Base-by-base conservation (phyloP, 305 asterid genomes). In the Fraxinus ornus region DNA sequence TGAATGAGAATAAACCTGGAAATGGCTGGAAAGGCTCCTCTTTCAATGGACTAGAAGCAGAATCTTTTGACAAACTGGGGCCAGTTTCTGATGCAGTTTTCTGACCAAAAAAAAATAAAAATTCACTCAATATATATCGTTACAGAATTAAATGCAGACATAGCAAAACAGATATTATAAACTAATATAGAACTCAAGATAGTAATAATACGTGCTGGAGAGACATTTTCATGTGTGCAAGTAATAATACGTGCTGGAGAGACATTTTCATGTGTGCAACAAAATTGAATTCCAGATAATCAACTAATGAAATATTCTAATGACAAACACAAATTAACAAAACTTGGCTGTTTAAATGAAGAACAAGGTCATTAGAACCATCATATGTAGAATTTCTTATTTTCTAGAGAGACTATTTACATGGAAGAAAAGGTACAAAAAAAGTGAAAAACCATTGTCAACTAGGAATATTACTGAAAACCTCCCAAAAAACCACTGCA, bases 1-100 rank as follows among this genome's bases (percentile, higher is more conserved):
- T 19, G 60, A 55, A 80, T 32, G 75, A 75, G 78, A 52, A 86
- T 87, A 77, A 79, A 95, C 98, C 98, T 77, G 95, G 96, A 82
- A 90, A 88, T 22, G 80, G 90, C 72, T 81, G 90, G 78, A 79
- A 3, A 8, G 39, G 81, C 17, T 87, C 89, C 79, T 89, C 92
- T 52, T 88, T 86, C 41, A 87, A 86, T 77, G 90, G 84, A 60
- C 84, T 88, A 52, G 92, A 89, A 83, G 86, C 88, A 66, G 94
- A 87, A 44, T 86, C 77, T 70, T 87, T 85, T 4, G 94, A 91
- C 19, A 92, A 84, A 80, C 92, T 89, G 21, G 86, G 85, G 75
- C 75, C 90, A 44, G 75, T 82, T 83, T 85, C 90, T 77, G 78
- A 55, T 75, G 86, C 77, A 55, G 88, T 78, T 84, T 87, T 87